Evolutionary conservation across 345 rosid species (phyloP).

Genomic region (Microthlaspi erraticum): DNA sequence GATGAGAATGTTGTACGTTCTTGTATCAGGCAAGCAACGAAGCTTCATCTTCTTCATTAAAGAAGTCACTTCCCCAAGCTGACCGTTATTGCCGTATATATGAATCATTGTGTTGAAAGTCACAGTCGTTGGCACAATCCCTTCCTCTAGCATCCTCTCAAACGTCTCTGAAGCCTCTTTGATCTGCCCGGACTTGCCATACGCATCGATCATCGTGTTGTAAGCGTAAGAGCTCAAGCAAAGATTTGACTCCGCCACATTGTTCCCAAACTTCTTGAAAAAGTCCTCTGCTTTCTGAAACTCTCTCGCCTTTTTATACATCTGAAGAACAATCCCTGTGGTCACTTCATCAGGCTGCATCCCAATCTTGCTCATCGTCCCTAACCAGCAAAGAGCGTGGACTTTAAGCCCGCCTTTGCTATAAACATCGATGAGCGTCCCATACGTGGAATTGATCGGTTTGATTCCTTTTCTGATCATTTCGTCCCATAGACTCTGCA

Average conservation of each 20-base stretch:
- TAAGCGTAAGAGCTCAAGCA: constrained; percentile 68
- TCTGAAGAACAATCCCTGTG: constrained; percentile 74
- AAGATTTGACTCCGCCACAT: constrained; percentile 35
- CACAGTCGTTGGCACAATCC: constrained; percentile 76
- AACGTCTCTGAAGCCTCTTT: constrained; percentile 75
- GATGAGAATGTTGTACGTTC: constrained; percentile 86
- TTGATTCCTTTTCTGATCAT: constrained; percentile 56
- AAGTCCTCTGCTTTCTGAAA: constrained; percentile 76
- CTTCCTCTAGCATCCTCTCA: constrained; percentile 68
- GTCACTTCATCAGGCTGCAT: constrained; percentile 89
- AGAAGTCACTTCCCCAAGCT: constrained; percentile 63
- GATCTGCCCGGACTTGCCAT: constrained; percentile 80
- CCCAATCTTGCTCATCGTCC: constrained; percentile 73
- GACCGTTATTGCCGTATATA: constrained; percentile 74
- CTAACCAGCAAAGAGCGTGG: constrained; percentile 71
- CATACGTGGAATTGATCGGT: constrained; percentile 81
- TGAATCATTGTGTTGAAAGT: constrained; percentile 91
- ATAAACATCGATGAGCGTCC: constrained; percentile 86
- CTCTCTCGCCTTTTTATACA: constrained; percentile 86
- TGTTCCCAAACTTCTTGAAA: constrained; percentile 56
- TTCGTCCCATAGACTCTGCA: constrained; percentile 71
- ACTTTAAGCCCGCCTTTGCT: constrained; percentile 77
- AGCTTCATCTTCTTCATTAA: constrained; percentile 81
- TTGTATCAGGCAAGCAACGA: constrained; percentile 71
- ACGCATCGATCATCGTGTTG: constrained; percentile 84